phyloP scores from a whole-genome alignment of 1,284 basidiomycete genomes.

The Sanghuangporus weigelae region DNA sequence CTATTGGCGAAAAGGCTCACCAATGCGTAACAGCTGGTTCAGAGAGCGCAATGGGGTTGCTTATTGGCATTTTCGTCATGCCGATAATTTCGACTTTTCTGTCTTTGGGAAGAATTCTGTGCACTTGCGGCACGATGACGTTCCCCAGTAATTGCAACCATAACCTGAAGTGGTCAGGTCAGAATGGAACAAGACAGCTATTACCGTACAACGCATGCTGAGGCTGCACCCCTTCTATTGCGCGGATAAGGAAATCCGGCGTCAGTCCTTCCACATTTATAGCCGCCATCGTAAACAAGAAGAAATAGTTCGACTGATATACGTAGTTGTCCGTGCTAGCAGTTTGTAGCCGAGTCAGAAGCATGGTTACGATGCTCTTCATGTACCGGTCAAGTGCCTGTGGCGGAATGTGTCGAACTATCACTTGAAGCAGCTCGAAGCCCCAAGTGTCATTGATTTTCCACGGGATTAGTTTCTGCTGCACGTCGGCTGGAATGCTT shows the following conservation, averaged over 20 bases:
- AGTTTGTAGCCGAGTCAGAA: slow-evolving; percentile 82
- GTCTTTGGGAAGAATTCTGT: slow-evolving; percentile 77
- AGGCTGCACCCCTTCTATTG: slow-evolving; percentile 87
- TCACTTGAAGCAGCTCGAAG: slow-evolving; percentile 82
- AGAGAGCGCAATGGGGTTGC: slow-evolving; percentile 63
- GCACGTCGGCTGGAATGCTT: slow-evolving; percentile 84
- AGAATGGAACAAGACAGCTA: neutral
- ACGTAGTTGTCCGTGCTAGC: slow-evolving; percentile 90
- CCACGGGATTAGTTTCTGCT: slow-evolving; percentile 84
- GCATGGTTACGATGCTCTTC: slow-evolving; percentile 73
- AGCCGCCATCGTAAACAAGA: slow-evolving; percentile 72
- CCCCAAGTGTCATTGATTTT: slow-evolving; percentile 90
- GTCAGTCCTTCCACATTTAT: slow-evolving; percentile 69
- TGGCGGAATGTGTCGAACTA: slow-evolving; percentile 70
- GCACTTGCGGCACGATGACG: slow-evolving; percentile 78
- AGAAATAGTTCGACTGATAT: slow-evolving; percentile 78
- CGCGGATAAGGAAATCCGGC: too few relatives aligned
- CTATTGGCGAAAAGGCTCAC: slow-evolving; percentile 39
- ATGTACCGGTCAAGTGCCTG: slow-evolving; percentile 68
- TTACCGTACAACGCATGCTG: slow-evolving; percentile 55
- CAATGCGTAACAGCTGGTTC: slow-evolving; percentile 63
- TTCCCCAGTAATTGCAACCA: slow-evolving; percentile 81
- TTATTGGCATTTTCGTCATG: slow-evolving; percentile 72
- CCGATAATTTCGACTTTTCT: slow-evolving; percentile 86
- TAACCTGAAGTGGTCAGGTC: slow-evolving; percentile 43